Conservation (phyloP, 2,329 filamentous ascomycete species). For the Pseudocercospora pini-densiflorae region DNA sequence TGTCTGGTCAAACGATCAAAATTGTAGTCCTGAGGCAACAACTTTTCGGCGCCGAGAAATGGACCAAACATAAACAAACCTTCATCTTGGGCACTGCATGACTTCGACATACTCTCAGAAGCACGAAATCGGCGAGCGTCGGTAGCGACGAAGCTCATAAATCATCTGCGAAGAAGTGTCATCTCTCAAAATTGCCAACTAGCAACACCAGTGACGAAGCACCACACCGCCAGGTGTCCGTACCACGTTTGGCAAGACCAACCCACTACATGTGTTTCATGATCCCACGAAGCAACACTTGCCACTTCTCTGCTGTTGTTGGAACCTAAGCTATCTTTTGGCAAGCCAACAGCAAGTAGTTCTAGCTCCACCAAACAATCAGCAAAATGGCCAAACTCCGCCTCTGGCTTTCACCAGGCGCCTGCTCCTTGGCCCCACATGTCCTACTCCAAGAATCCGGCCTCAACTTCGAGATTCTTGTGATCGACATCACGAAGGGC, state of each 20-base stretch:
- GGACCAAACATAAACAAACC: background rate
- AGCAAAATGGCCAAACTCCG: background rate
- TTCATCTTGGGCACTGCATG: background rate
- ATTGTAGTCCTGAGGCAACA: background rate
- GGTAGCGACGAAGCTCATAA: background rate
- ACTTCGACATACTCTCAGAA: background rate
- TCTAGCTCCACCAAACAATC: background rate
- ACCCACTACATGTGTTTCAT: background rate
- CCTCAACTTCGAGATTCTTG: slow-evolving; percentile 6
- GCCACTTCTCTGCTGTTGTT: background rate
- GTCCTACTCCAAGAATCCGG: background rate
- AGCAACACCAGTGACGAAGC: background rate
- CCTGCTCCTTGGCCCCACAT: slow-evolving; percentile 4
- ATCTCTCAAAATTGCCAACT: no score
- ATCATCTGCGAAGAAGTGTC: background rate
- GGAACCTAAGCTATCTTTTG: no score
- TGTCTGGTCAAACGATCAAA: no score
- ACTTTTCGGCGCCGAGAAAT: background rate
- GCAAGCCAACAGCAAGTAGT: background rate
- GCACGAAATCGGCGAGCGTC: no score
- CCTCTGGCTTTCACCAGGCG: slow-evolving; percentile 1
- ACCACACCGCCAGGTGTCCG: background rate
- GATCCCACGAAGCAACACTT: background rate
- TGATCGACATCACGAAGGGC: background rate
- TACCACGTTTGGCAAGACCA: background rate